phyloP scores from a whole-genome alignment of 495 filamentous ascomycete species.

The Penicilliopsis zonata region DNA sequence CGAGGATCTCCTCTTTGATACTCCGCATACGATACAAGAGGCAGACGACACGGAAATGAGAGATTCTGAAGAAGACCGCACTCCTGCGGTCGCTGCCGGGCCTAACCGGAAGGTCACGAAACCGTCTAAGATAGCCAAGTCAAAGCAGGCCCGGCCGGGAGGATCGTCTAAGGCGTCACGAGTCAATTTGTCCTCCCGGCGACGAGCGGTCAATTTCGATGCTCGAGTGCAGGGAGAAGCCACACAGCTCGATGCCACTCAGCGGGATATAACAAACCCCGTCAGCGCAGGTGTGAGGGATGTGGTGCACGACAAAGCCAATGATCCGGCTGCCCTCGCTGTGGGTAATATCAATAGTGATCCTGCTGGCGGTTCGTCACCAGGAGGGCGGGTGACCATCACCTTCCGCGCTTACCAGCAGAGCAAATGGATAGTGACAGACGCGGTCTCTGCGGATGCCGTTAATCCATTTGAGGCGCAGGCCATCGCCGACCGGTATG shows the following conservation, averaged over 20 bases:
- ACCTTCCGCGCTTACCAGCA: not conserved
- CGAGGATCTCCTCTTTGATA: constrained; percentile 1
- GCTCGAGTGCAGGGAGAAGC: not conserved
- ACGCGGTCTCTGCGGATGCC: not conserved
- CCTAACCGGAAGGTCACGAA: not conserved
- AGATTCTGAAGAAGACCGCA: not conserved
- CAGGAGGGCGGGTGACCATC: not conserved
- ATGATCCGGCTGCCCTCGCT: too few relatives aligned
- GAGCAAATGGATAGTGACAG: not conserved
- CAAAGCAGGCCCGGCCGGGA: not conserved
- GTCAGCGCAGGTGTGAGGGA: not conserved
- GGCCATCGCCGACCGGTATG: constrained; percentile 2
- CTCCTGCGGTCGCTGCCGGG: not conserved
- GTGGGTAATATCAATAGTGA: not conserved
- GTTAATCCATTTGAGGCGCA: constrained; percentile 1
- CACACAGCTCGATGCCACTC: not conserved
- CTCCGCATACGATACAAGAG: not conserved
- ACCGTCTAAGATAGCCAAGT: constrained; percentile 1
- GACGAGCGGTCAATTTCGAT: not conserved
- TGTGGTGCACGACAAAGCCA: too few relatives aligned
- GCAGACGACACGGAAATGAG: not conserved
- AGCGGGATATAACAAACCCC: constrained; percentile 1
- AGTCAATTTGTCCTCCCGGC: not conserved
- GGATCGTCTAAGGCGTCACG: not conserved
- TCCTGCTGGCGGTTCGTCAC: not conserved